Base-by-base conservation (phyloP, 768 basidiomycete species). In the Leccinum arenicola region DNA sequence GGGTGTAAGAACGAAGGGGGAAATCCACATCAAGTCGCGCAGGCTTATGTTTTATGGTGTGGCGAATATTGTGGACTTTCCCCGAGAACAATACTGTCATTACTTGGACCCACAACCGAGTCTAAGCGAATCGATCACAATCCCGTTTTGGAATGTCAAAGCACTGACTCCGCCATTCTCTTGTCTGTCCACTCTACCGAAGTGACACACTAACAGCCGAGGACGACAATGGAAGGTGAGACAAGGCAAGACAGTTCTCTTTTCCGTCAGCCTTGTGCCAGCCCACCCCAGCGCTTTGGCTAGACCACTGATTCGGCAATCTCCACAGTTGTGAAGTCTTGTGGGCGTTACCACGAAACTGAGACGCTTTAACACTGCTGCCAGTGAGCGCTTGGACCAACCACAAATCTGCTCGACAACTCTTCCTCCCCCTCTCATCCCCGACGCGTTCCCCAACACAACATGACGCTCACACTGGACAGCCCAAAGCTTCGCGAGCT, bases 401-500 rank as follows among this genome's bases (percentile, higher is more conserved):
- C 11, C 31, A 35, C 45, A 60, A 55, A 29, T 19, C 35, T 9
- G 7, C 27, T 52, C 23, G 27, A 56, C 8, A 27, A 0, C 43
- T 48, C 49, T 47, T 53, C 35, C 25, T 40, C 19, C 29, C 23
- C 8, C 19, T 47, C 1, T 47, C 45, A 25, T 27, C 57, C n/a
- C 56, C 27, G 50, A 48, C 49, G 4, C 17, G 17, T 11, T n/a
- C 23, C 19, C 10, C 21, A 2, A 1, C 25, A 19, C 50, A 29
- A 53, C 29, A 64, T 49, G 54, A 21, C 52, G 3, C 54, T 48
- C 10, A 51, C 25, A 8, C 59, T 71, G 55, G 64, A 65, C 17
- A 67, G 59, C 15, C 54, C 61, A 43, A 59, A 62, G 31, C 64
- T 70, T 50, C 65, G 61, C 49, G 21, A 61, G 25, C 67, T 71